These are phyloP conservation scores for Boechera retrofracta DNA, from an alignment of 345 rosid species.

Conservation along the genomic window DNA sequence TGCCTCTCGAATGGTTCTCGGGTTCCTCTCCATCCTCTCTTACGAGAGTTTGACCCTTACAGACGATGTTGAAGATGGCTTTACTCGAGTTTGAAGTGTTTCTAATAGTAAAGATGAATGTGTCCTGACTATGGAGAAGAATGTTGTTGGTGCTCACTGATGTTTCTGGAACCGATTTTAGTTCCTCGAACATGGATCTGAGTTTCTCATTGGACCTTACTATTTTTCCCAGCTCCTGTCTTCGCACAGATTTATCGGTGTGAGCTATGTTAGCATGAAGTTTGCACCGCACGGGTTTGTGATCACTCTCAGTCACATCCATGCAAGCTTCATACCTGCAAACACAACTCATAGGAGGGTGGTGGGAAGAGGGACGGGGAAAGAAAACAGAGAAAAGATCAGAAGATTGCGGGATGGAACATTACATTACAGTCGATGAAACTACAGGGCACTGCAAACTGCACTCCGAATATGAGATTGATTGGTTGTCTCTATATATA, in stretches of 20 bases:
- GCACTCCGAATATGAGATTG: conserved; percentile 58
- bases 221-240: conserved; percentile 73
- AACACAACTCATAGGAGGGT: conserved; percentile 18
- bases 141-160: conserved; percentile 64
- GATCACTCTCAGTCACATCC: conserved; percentile 98
- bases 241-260: conserved; percentile 85
- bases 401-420: conserved; percentile 30
- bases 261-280: conserved; percentile 78
- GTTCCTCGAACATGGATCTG: conserved; percentile 59
- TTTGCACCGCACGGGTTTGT: conserved; percentile 95
- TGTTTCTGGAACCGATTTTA: conserved; percentile 66
- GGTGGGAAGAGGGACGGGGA: neutral
- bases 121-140: conserved; percentile 82
- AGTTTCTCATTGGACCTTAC: conserved; percentile 63
- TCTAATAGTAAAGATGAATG: conserved; percentile 62
- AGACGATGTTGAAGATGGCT: conserved; percentile 65
- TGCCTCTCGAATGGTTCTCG: conserved; percentile 62
- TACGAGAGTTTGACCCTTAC: conserved; percentile 62
- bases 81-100: conserved; percentile 60
- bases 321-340: conserved; percentile 91
- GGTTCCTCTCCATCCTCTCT: conserved; percentile 61
- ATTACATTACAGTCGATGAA: conserved; percentile 68
- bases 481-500: conserved; percentile 81
- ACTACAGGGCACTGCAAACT: conserved; percentile 83
- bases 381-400: conserved; percentile 2